Evolutionary conservation across 306 rosid genomes (phyloP).

Genomic region (Cyamopsis tetragonoloba): DNA sequence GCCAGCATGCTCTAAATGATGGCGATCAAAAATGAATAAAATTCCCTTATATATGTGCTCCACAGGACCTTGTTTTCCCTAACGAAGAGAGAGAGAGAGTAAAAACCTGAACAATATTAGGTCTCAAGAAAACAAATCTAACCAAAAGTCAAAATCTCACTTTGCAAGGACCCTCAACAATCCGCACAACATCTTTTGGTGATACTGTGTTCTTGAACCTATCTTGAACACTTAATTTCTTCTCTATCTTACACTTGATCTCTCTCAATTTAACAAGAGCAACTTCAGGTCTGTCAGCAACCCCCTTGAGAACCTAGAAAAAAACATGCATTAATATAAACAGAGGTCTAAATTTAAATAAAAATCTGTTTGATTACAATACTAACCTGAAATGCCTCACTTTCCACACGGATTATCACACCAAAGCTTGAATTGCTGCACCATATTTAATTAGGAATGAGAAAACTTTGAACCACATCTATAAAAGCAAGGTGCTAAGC

Average conservation of each 20-base stretch:
- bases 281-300: conserved; percentile 87
- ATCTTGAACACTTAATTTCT: conserved; percentile 78
- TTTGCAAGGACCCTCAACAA: conserved; percentile 84
- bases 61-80: conserved; percentile 99
- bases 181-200: conserved; percentile 81
- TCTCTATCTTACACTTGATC: conserved; percentile 86
- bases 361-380: not conserved
- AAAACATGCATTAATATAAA: conserved; percentile 15
- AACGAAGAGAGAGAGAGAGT: not conserved
- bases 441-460: conserved; percentile 27
- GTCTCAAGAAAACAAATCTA: conserved; percentile 21
- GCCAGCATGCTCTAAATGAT: conserved; percentile 98
- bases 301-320: conserved; percentile 90
- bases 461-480: conserved; percentile 3
- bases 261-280: conserved; percentile 81
- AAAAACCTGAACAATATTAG: not conserved
- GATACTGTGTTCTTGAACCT: conserved; percentile 68
- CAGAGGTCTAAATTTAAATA: not conserved
- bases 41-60: conserved; percentile 92
- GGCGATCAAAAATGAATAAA: conserved; percentile 81
- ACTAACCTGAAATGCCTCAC: conserved; percentile 93
- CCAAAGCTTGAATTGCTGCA: conserved; percentile 94
- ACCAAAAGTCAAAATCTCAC: conserved; percentile 45
- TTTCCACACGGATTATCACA: conserved; percentile 90
- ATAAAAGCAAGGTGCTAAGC: not conserved